Base-by-base conservation (phyloP, 2,329 filamentous ascomycete genomes). In the Fusarium sp. region DNA sequence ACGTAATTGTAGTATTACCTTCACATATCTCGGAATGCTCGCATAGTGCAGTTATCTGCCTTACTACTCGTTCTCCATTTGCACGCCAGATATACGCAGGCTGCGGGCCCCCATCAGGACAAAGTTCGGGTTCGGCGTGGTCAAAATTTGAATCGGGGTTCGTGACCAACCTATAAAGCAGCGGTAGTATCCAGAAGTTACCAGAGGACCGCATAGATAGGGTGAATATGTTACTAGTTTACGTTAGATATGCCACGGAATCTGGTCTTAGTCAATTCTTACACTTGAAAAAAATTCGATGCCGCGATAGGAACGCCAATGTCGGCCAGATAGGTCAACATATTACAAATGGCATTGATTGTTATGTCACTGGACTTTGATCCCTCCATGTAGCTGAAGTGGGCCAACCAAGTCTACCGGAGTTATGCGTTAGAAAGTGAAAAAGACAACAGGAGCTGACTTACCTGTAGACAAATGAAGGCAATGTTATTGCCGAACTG, bases 191-290 rank as follows among this genome's bases (percentile, higher is more conserved):
- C 6, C n/a, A 30, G 1, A 30, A 30, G 30, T 13, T 30, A 13
- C 12, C 11, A 30, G 12, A 30, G 11, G 30, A 30, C 30, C 12
- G 30, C 30, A 18, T 30, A 5, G 22, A 18, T 50, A 18, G 5
- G 5, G 45, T 48, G 2, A 48, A 22, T 0, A 48, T 0, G 20
- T 22, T 24, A 7, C 48, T 51, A 9, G 4, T 18, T 24, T 0
- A 51, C 6, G 15, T 51, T 20, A 51, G 28, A 12, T 32, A 4
- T 3, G 15, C 5, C 5, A 1, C 3, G 7, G 1, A 24, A 18
- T 13, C 0, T 24, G 30, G 8, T 0, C 0, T 3, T 3, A 1
- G 2, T 51, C 9, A 3, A 50, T 0, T 11, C 5, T 48, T 48
- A 48, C 45, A 0, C 6, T n/a, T 30, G 20, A 1, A 3, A 6